These are phyloP conservation scores for Penicillium sp. DNA, from an alignment of 2,329 filamentous ascomycete genomes.

Conservation along the genomic window DNA sequence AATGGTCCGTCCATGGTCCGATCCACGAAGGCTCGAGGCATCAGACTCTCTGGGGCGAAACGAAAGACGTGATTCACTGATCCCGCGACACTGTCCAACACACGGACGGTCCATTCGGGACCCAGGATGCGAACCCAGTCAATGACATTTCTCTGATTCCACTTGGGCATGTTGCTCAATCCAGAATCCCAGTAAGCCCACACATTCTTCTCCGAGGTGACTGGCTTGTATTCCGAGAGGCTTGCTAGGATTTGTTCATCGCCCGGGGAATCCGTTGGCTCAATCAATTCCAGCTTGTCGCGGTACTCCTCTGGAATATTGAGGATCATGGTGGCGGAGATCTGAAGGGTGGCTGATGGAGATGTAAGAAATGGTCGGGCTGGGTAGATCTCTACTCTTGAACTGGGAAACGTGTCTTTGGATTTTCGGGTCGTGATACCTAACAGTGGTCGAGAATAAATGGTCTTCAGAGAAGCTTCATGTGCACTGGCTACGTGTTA, in stretches of 20 bases:
- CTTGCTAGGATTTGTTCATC: conserved; percentile 3
- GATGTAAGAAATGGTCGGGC: too few species aligned
- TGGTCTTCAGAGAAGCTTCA: too few species aligned
- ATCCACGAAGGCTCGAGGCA: conserved; percentile 8
- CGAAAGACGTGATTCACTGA: conserved; percentile 36
- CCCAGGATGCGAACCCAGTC: conserved; percentile 47
- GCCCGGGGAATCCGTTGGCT: neutral
- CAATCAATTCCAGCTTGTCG: neutral
- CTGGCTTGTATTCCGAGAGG: neutral
- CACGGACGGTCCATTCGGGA: conserved; percentile 43
- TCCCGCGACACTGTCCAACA: conserved; percentile 39
- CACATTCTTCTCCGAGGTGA: conserved; percentile 30
- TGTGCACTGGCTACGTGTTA: too few species aligned
- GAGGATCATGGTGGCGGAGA: too few species aligned
- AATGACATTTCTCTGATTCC: conserved; percentile 40
- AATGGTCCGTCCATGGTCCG: conserved; percentile 10
- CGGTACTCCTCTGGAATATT: conserved; percentile 3
- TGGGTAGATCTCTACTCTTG: too few species aligned
- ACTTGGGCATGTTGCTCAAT: conserved; percentile 37
- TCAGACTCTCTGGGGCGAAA: conserved; percentile 1
- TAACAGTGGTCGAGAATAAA: too few species aligned
- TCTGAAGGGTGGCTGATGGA: too few species aligned
- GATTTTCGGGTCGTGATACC: too few species aligned
- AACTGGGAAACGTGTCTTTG: too few species aligned
- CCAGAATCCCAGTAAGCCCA: conserved; percentile 48